A percentile compares a stretch with the other conserved stretches of the same genome.
phyloP scores from a whole-genome alignment of 805 yeast species.

The Zygosaccharomyces lentus region DNA sequence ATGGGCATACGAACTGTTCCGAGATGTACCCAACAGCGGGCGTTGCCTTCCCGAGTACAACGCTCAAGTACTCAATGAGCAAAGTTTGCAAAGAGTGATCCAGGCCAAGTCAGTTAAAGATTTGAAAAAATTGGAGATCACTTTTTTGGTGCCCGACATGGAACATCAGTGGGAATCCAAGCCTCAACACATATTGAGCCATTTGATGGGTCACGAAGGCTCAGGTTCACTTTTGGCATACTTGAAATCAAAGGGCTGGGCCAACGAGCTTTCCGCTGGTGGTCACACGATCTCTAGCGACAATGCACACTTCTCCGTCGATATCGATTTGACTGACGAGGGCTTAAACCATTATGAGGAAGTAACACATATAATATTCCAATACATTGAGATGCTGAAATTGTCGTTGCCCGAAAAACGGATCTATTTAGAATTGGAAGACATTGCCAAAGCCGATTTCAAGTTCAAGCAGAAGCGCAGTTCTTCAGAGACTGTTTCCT shows the following conservation, averaged over 20 bases:
- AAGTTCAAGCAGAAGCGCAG: conserved; percentile 74
- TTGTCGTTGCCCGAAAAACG: conserved; percentile 64
- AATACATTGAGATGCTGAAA: conserved; percentile 63
- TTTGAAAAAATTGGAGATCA: conserved; percentile 57
- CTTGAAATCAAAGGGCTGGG: conserved; percentile 74
- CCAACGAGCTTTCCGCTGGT: conserved; percentile 73
- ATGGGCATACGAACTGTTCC: conserved; percentile 67
- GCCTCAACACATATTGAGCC: conserved; percentile 70
- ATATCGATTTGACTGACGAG: conserved; percentile 67
- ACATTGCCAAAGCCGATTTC: conserved; percentile 64
- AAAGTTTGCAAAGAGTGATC: conserved; percentile 51
- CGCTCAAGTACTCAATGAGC: conserved; percentile 44
- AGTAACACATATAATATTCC: conserved; percentile 58
- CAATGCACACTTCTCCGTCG: conserved; percentile 61
- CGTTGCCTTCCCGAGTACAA: conserved; percentile 32
- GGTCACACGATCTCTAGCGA: conserved; percentile 61
- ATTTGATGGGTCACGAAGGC: conserved; percentile 89
- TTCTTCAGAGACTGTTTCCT: conserved; percentile 69
- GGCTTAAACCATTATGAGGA: conserved; percentile 65
- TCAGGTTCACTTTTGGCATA: conserved; percentile 73
- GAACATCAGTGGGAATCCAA: conserved; percentile 59
- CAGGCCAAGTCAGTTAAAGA: conserved; percentile 82
- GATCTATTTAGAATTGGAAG: conserved; percentile 73
- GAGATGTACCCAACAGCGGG: conserved; percentile 50
- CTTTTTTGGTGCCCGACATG: conserved; percentile 77